Base-by-base conservation (phyloP, 78 protist species). In the Emiliania huxleyi region DNA sequence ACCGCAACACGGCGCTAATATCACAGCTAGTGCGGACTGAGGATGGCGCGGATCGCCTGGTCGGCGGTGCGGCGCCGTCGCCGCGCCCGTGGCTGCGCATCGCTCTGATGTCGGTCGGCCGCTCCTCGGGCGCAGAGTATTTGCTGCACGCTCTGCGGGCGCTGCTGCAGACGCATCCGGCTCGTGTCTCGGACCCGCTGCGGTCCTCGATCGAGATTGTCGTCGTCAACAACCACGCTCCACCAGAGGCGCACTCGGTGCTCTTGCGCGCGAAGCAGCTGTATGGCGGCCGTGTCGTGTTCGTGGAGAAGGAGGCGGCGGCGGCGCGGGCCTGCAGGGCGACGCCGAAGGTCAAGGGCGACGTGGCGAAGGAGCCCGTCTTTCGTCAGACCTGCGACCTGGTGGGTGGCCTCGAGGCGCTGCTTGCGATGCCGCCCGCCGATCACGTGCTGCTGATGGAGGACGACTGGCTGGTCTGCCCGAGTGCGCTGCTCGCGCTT, bases 381-480 rank as follows among this genome's bases (percentile, higher is more conserved):
- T 21, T 23, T 26, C 75, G 75, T 8, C 75, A 62, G 33, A 23
- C 75, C 12, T 62, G 75, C 33, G 75, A 62, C 23, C 75, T 62
- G 29, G 75, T 62, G n/a, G 37, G 8, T 15, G 75, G n/a, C n/a
- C 11, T 62, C 37, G 37, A 26, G 23, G 23, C 75, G 75, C 75
- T 62, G 75, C 3, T 26, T 19, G 29, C 8, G 23, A 4, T 62
- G 23, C 37, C 75, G 33, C 23, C 11, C 33, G 55, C 89, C 18
- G 42, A 25, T 3, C 55, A 19, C 56, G 21, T 81, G 56, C 0
- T 81, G 56, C 6, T 44, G 26, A 2, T 44, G 29, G 89, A 81
- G 55, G 89, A 81, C 55, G 89, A 81, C 56, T 81, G 89, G 89
- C 89, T 81, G 38, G 35, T 81, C 12, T 81, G 89, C 55, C 89